Base-by-base conservation (phyloP, 352 stramenopile genomes). In the Pythium folliculosum region DNA sequence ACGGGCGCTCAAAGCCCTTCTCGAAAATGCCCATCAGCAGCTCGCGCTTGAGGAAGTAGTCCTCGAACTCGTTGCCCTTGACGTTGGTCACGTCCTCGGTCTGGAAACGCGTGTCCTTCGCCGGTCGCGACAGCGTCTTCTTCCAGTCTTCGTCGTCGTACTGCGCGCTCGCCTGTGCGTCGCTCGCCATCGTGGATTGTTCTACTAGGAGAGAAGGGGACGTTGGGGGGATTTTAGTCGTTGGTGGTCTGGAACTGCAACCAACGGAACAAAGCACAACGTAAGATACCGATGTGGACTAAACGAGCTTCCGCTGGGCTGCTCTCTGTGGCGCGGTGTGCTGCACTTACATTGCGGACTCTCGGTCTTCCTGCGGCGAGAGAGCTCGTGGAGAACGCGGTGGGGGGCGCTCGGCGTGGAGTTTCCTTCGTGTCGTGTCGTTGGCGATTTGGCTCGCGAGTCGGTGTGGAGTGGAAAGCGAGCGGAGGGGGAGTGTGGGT, bases 1-100 rank as follows among this genome's bases (percentile, higher is more conserved):
- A 99, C 37, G 98, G 98, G 40, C 97, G 97, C 73, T 99, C 98
- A 76, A 99, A 99, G 23, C 97, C 98, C 75, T 99, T 99, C 73
- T 99, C 97, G 68, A 99, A 99, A 77, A 99, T 99, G 58, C 97
- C 98, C 96, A 99, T 99, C 25, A 99, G 80, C 56, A 99, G 84
- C 69, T 99, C 97, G 56, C 96, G 87, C 82, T 99, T 99, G 60
- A 99, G 86, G 71, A 99, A 99, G 77, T 99, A 99, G 77, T 99
- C 97, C 88, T 99, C 97, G 82, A 99, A 99, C 54, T 99, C 97
- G 72, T 99, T 97, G 72, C 97, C 97, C 75, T 99, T 99, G 53
- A 98, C 98, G 74, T 98, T 97, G 53, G 97, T 99, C 68, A 99
- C 97, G 82, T 99, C 97, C 79, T 96, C 90, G 37, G 91, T 97